Evolutionary conservation across 2,329 filamentous ascomycete genomes (phyloP).

Genomic region (Allantophomopsis cytisporea): DNA sequence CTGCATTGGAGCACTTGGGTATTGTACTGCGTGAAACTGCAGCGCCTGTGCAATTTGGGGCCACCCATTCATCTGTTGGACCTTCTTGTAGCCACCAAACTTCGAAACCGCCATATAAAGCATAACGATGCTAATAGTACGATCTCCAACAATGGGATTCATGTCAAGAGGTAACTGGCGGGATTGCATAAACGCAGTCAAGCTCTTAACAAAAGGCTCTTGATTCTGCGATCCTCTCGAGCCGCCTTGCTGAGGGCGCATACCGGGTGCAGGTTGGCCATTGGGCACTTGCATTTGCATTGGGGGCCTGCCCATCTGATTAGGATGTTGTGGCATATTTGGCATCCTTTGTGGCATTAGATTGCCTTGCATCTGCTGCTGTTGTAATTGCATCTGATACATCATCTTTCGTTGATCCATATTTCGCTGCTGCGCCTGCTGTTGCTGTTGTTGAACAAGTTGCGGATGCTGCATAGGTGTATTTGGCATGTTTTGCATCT

Average conservation of each 20-base stretch:
- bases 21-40: conserved; percentile 46
- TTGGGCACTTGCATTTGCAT: conserved; percentile 39
- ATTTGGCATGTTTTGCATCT: conserved; percentile 24
- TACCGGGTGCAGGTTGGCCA: conserved; percentile 36
- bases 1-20: conserved; percentile 54
- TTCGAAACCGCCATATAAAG: conserved; percentile 70
- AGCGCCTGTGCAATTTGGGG: conserved; percentile 52
- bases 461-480: conserved; percentile 23
- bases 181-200: conserved; percentile 65
- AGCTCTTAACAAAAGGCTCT: conserved; percentile 62
- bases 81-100: conserved; percentile 61
- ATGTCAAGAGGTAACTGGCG: conserved; percentile 62
- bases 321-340: conserved; percentile 26
- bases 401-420: conserved; percentile 62
- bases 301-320: conserved; percentile 13
- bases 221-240: conserved; percentile 29
- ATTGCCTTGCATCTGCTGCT: conserved; percentile 51
- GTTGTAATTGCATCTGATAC: conserved; percentile 76
- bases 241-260: conserved; percentile 38
- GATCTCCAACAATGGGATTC: conserved; percentile 60
- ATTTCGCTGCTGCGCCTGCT: conserved; percentile 26
- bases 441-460: conserved; percentile 11
- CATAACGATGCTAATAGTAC: conserved; percentile 59
- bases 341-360: conserved; percentile 18
- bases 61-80: conserved; percentile 63